Evolutionary conservation across 352 stramenopile genomes (phyloP).

Genomic region (Pythium folliculosum): DNA sequence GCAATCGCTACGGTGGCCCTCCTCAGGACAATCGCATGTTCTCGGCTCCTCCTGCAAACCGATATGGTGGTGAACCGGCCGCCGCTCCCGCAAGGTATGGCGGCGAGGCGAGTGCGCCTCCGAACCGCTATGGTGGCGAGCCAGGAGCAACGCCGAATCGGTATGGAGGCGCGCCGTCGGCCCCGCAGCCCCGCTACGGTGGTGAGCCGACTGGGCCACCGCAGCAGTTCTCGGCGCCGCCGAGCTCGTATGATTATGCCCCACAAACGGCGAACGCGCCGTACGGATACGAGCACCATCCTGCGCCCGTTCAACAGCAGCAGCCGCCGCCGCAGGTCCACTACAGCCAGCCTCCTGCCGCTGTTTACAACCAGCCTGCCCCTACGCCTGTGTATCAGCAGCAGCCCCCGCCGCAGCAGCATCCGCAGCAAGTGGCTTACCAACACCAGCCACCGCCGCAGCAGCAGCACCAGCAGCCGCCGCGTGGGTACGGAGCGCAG

Average conservation of each 20-base stretch:
- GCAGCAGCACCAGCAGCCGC: conserved; percentile 10
- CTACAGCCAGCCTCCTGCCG: conserved; percentile 18
- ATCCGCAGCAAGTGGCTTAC: conserved; percentile 2
- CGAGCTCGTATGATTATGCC: conserved; percentile 24
- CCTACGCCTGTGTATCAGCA: conserved; percentile 17
- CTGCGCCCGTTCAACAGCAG: conserved; percentile 10
- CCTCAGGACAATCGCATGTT: conserved; percentile 1
- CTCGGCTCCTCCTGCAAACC: conserved; percentile 2
- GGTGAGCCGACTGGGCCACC: conserved; percentile 1
- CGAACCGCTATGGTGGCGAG: conserved; percentile 15
- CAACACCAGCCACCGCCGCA: conserved; percentile 6
- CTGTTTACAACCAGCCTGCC: conserved; percentile 18
- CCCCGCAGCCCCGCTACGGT: conserved; percentile 3
- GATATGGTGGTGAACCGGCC: conserved; percentile 17
- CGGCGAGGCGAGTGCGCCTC: not conserved
- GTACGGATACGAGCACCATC: conserved; percentile 18
- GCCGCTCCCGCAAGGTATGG: conserved; percentile 4
- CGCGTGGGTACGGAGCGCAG: conserved; percentile 6
- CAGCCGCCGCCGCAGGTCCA: conserved; percentile 6
- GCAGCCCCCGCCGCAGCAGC: conserved; percentile 12
- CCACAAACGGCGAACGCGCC: conserved; percentile 1
- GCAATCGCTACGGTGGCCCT: conserved; percentile 12
- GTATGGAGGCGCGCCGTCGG: conserved; percentile 7
- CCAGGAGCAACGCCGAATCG: conserved; percentile 2
- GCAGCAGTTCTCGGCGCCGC: conserved; percentile 10